Base-by-base conservation (phyloP, 2,329 filamentous ascomycete species). In the Talaromyces sp. region DNA sequence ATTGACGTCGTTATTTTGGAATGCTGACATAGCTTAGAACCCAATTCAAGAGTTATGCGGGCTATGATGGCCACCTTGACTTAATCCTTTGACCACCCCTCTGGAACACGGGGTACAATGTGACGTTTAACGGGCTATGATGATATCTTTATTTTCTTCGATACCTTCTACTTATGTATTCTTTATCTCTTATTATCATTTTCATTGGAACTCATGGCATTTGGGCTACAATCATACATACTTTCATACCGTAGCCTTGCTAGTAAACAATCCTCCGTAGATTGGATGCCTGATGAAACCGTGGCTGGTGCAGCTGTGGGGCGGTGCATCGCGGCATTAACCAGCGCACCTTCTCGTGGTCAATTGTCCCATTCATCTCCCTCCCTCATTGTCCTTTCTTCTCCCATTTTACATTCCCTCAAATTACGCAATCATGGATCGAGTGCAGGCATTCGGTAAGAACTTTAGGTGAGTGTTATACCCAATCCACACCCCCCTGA, bases 31-130 rank as follows among this genome's bases (percentile, higher is more conserved):
- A 40, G 32, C 44, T 56, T 51, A 89, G 87, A 81, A 65, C 86
- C 87, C 44, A 82, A 82, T 56, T 84, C 87, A 51, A 78, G 75
- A 52, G 72, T 89, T 58, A 72, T 90, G 70, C 84, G 82, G 66
- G 86, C 86, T 47, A 89, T 89, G 86, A 77, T 90, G 72, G 82
- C 82, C 48, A 89, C 86, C 47, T 73, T 90, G 60, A 90, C 86
- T 35, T 51, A 49, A 54, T 0, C 45, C 24, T 27, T 27, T 27
- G 9, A 5, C 24, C 24, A 27, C 24, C 4, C 9, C 9, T 9
- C 9, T 5, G 24, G n/a, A 14, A 13, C 19, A 17, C 4, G 11
- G 9, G 29, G 32, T 16, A 20, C 4, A 10, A 22, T 11, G 19
- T 14, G 42, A 45, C 17, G 13, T 16, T 46, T 46, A n/a, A 55